phyloP scores from a whole-genome alignment of 108 stramenopile species.

The Cyclotella choctawhatcheeana region DNA sequence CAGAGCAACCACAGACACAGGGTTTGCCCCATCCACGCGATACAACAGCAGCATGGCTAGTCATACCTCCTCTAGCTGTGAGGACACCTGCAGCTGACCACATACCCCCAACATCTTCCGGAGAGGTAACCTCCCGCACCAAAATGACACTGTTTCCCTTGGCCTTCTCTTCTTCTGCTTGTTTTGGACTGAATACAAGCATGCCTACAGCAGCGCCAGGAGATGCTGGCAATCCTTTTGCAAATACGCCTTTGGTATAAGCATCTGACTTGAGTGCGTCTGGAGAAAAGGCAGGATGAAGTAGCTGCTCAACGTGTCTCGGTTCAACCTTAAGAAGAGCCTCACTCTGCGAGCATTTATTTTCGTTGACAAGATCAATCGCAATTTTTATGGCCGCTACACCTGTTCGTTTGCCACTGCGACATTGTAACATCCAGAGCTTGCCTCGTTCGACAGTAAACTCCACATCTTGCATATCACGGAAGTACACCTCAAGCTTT shows the following conservation, averaged over 20 bases:
- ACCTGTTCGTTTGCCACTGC: slow-evolving; percentile 85
- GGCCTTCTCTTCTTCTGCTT: slow-evolving; percentile 73
- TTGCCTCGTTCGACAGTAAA: slow-evolving; percentile 90
- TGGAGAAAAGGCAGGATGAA: slow-evolving; percentile 79
- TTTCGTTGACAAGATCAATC: slow-evolving; percentile 80
- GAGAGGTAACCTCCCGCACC: slow-evolving; percentile 65
- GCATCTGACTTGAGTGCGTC: slow-evolving; percentile 56
- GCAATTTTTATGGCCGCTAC: slow-evolving; percentile 88
- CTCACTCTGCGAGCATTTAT: slow-evolving; percentile 70
- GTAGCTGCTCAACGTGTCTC: slow-evolving; percentile 81
- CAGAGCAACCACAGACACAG: slow-evolving; percentile 85
- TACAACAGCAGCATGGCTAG: slow-evolving; percentile 87
- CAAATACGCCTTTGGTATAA: slow-evolving; percentile 74
- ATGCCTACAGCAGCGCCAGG: slow-evolving; percentile 90
- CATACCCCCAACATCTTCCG: slow-evolving; percentile 92
- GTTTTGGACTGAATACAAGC: slow-evolving; percentile 77
- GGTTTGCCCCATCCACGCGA: slow-evolving; percentile 92
- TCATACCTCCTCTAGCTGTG: slow-evolving; percentile 87
- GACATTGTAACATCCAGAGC: slow-evolving; percentile 92
- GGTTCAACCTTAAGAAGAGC: slow-evolving; percentile 82
- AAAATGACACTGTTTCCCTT: slow-evolving; percentile 74
- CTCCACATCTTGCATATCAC: slow-evolving; percentile 93
- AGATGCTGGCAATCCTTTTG: slow-evolving; percentile 80
- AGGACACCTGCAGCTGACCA: slow-evolving; percentile 82
- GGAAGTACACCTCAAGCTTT: slow-evolving; percentile 81